These are phyloP conservation scores for Proliferodiscus dingleyae DNA, from an alignment of 2,329 filamentous ascomycete genomes.

Conservation along the genomic window DNA sequence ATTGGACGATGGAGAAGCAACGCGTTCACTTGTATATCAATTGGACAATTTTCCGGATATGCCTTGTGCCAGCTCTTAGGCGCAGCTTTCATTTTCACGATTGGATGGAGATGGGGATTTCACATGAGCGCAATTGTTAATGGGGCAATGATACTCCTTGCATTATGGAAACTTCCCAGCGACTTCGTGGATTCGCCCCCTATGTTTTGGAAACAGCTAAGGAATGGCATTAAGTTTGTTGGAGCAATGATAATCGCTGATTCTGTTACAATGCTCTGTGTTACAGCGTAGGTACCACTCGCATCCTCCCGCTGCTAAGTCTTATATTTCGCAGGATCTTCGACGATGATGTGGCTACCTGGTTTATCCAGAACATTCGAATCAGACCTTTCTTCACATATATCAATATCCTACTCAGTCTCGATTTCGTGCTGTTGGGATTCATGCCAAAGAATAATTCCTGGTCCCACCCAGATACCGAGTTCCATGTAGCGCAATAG, in stretches of 20 bases:
- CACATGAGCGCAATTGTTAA: conserved; percentile 39
- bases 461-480: conserved; percentile 52
- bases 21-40: conserved; percentile 45
- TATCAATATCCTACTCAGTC: conserved; percentile 44
- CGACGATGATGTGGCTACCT: too few relatives aligned
- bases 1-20: conserved; percentile 43
- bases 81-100: conserved; percentile 41
- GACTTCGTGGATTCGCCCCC: conserved; percentile 27
- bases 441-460: conserved; percentile 40
- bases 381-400: conserved; percentile 44
- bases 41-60: conserved; percentile 46
- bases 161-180: conserved; percentile 34
- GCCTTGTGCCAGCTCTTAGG: conserved; percentile 45
- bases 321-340: background rate
- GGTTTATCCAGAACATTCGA: too few relatives aligned
- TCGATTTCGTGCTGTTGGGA: conserved; percentile 16
- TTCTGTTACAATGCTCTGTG: conserved; percentile 45
- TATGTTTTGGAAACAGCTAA: conserved; percentile 25
- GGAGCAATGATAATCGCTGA: conserved; percentile 44
- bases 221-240: conserved; percentile 48
- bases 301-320: background rate
- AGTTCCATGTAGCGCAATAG: conserved; percentile 57
- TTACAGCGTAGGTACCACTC: conserved; percentile 43
- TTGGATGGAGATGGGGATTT: conserved; percentile 48
- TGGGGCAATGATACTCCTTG: background rate